Evolutionary conservation across 1,139 yeast species (phyloP), one percentile per base, ranked within the genome.

Genomic region (Candida buenavistaensis): DNA sequence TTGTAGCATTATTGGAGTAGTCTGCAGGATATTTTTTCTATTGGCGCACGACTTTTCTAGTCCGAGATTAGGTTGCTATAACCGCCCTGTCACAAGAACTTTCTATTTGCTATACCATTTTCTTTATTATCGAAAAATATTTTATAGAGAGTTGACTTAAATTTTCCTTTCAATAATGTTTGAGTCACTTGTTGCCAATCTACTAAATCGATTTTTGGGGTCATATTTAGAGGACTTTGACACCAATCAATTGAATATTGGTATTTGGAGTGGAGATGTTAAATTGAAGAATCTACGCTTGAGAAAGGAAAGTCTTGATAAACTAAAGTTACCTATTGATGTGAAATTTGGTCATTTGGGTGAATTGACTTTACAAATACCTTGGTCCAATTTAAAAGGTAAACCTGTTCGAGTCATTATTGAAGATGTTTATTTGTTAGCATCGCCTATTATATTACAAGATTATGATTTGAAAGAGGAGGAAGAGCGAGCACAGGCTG

Each of bases 181-280:
- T 52, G 82, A 77, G 52, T 74, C 80, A 10, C 53, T 77, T 21
- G 81, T 75, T 19, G 81, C 82, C 19, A 73, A 66, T 37, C 59
- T 77, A 17, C 59, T 77, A 39, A 77, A 77, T 49, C 51, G 80
- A 41, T 68, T 77, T 40, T 54, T 77, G 46, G 86, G 87, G 3
- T 70, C 82, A 12, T 85, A 92, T 63, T 92, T 94, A 35, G 96
- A 94, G 62, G 85, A 92, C 59, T 92, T 92, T 55, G 98, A 94
- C 60, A 90, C 97, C 10, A 86, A 86, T 47, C 97, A 90, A 54
- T 66, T 92, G 52, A 89, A 92, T 51, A 90, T 92, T 38, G 98
- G 97, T 2, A 90, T 94, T 27, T 90, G 98, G 96, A 80, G 92
- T 51, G 99, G 99, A 20, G 97, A 92, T 68, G 98, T 90, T 30